phyloP scores from a whole-genome alignment of 768 basidiomycete species.

The Hypholoma fasciculare region DNA sequence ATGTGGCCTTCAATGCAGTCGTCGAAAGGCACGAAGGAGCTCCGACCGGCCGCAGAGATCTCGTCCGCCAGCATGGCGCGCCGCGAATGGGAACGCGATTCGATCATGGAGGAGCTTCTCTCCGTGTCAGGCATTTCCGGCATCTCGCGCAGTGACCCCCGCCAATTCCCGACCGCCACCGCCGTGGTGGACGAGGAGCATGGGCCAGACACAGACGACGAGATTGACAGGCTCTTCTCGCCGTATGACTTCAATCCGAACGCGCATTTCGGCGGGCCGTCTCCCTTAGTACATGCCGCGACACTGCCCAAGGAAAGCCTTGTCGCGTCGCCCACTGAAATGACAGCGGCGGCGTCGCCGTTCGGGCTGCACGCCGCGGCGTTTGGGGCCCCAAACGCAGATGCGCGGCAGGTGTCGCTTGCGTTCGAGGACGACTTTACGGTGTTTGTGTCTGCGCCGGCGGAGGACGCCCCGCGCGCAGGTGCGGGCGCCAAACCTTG shows the following conservation, averaged over 20 bases:
- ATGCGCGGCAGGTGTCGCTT: conserved; percentile 19
- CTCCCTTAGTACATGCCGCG: background rate
- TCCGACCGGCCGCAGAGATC: background rate
- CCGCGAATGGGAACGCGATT: conserved; percentile 13
- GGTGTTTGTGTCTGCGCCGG: conserved; percentile 67
- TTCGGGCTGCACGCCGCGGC: background rate
- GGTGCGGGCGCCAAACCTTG: too few relatives aligned
- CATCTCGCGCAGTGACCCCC: conserved; percentile 3
- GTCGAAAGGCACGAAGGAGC: background rate
- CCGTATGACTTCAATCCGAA: conserved; percentile 6
- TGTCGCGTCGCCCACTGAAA: conserved; percentile 3
- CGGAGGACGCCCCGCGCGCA: background rate
- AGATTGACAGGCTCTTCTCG: conserved; percentile 1
- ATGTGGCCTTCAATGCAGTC: conserved; percentile 85
- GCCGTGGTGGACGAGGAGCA: background rate
- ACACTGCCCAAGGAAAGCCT: background rate
- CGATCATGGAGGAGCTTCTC: conserved; percentile 20
- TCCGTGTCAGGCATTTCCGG: conserved; percentile 11
- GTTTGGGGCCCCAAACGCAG: background rate
- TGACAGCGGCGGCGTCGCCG: background rate
- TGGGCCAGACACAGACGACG: conserved; percentile 4
- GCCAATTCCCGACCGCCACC: background rate
- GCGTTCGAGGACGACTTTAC: conserved; percentile 83
- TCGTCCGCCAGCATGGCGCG: background rate
- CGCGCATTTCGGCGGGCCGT: background rate